A percentile compares a stretch with the other conserved stretches of the same genome.
These are phyloP conservation scores for Globisporangium megalacanthum DNA, from an alignment of 352 stramenopile genomes.

Conservation along the genomic window DNA sequence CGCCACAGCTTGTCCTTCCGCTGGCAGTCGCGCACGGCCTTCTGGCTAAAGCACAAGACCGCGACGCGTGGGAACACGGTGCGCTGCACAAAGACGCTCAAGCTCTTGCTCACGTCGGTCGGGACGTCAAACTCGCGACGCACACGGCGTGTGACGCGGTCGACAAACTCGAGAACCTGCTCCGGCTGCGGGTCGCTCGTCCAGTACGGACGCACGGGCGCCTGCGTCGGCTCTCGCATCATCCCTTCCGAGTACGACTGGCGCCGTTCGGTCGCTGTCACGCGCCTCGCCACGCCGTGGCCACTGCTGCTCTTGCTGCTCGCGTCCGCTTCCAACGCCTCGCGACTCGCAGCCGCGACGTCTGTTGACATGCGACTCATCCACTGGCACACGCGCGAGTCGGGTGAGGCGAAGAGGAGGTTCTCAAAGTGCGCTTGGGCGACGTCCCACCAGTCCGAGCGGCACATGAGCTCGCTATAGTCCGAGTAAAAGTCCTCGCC, in stretches of 20 bases:
- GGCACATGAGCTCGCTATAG: slow-evolving; percentile 76
- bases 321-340: slow-evolving; percentile 43
- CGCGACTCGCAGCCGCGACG: slow-evolving; percentile 45
- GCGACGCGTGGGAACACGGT: slow-evolving; percentile 68
- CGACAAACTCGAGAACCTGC: slow-evolving; percentile 75
- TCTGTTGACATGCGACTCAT: slow-evolving; percentile 63
- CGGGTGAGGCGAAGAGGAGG: slow-evolving; percentile 62
- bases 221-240: background rate
- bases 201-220: slow-evolving; percentile 26
- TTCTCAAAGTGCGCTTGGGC: slow-evolving; percentile 86
- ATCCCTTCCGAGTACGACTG: slow-evolving; percentile 11
- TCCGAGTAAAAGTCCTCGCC: slow-evolving; percentile 83
- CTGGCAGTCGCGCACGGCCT: slow-evolving; percentile 61
- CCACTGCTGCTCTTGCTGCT: background rate
- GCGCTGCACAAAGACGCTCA: slow-evolving; percentile 72
- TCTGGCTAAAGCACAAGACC: slow-evolving; percentile 70
- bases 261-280: slow-evolving; percentile 1
- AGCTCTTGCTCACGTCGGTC: slow-evolving; percentile 71
- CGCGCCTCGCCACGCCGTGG: background rate
- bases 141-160: slow-evolving; percentile 56
- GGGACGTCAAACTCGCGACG: slow-evolving; percentile 70
- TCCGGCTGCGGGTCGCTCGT: slow-evolving; percentile 56
- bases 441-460: slow-evolving; percentile 76
- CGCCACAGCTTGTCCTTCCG: slow-evolving; percentile 83
- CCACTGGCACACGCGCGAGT: slow-evolving; percentile 68